A percentile compares a stretch with the other conserved stretches of the same genome.
Conservation (phyloP, 176 grass and related monocot genomes). For the Oryza glumipatula region DNA sequence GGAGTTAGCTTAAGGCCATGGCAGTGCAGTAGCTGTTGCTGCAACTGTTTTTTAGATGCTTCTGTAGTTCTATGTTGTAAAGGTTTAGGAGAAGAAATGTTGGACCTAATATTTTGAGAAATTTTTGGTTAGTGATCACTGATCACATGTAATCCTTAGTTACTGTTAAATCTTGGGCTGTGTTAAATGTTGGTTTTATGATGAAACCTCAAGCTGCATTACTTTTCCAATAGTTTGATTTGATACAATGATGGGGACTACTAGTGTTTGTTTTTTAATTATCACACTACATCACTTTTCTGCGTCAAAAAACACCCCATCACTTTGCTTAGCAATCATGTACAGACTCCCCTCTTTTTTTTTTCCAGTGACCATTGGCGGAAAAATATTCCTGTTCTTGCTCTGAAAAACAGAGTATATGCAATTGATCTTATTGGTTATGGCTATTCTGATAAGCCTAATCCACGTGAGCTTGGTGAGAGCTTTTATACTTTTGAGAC, state of each 20-base stretch:
- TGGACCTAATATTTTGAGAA: not conserved
- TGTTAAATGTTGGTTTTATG: not conserved
- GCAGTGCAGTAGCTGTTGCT: not conserved
- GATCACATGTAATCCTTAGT: not conserved
- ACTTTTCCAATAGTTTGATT: not conserved
- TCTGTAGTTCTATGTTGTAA: not conserved
- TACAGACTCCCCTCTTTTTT: not conserved
- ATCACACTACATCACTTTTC: not conserved
- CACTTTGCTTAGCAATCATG: not conserved
- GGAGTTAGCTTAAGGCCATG: not conserved
- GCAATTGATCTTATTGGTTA: constrained; percentile 95
- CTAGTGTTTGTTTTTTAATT: not conserved
- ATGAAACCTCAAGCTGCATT: not conserved
- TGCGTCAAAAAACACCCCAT: not conserved
- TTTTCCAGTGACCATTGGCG: constrained; percentile 82
- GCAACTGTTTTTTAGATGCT: not conserved
- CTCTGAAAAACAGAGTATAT: constrained; percentile 65
- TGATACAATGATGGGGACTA: not conserved
- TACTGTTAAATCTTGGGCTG: not conserved
- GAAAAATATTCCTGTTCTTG: constrained; percentile 83
- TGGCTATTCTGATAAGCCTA: constrained; percentile 94
- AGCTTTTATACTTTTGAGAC: constrained; percentile 97
- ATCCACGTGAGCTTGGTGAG: constrained; percentile 57
- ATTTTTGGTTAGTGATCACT: not conserved
- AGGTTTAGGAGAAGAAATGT: not conserved